Evolutionary conservation across 2,329 filamentous ascomycete species (phyloP), one percentile per base, ranked within the genome.

Genomic region (Colletotrichum simmondsii): DNA sequence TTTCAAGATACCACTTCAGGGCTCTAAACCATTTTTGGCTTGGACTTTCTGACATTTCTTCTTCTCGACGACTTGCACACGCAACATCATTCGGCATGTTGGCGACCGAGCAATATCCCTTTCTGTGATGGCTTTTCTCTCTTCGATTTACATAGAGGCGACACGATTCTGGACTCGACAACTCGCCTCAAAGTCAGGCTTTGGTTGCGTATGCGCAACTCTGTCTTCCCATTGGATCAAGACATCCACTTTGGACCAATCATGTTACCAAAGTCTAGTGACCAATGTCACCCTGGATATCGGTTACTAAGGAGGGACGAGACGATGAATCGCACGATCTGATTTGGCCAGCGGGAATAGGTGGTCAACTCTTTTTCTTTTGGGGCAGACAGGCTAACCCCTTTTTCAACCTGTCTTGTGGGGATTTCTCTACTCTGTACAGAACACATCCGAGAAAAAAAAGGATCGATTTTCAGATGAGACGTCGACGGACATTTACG

Each of bases 1-100:
- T 72, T 72, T 72, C 66, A 72, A 72, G 70, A 72, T 72, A 72
- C 70, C 70, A 72, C 66, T 60, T 65, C 66, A 46, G 70, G 64
- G 54, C 59, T 61, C 60, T 61, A 56, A 67, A 37, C 66, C 26
- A 32, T 60, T 63, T 69, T 65, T 26, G 60, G 66, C 60, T 69
- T 64, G 60, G 66, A 56, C 66, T 49, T 54, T 70, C 46, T 35
- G 66, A 49, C 70, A 46, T 72, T 72, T 64, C 49, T 59, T 72
- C 46, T 72, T 65, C 61, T 72, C 22, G 46, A 65, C 66, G 60
- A 65, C 60, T 70, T 72, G 24, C 62, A 53, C 56, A 35, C 54
- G 49, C 60, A 57, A 19, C 60, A 59, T 35, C 54, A 72, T 70
- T 49, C 60, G 61, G 70, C 66, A 72, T 72, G 59, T 65, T 72